Evolutionary conservation across 306 rosid genomes (phyloP), one percentile per base, ranked within the genome.

Genomic region (Benincasa hispida): DNA sequence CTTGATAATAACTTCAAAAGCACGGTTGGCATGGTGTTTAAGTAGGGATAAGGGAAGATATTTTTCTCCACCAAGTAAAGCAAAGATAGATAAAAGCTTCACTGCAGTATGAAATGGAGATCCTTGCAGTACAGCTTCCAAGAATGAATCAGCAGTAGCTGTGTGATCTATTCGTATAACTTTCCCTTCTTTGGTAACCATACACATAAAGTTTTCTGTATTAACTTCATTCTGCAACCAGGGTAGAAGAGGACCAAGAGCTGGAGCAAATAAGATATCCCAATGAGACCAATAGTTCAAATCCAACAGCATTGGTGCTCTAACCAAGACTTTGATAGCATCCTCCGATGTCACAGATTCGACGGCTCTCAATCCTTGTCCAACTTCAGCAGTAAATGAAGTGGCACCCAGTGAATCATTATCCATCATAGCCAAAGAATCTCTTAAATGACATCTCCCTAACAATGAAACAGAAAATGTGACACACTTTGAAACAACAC

Each of bases 251-350:
- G 96, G 91, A n/a, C 98, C 98, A 65, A 91, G 88, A 28, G 86
- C 81, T 51, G 97, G 98, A 42, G 97, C 91, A 85, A 91, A 93
- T 76, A 74, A 61, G 34, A 84, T 56, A 84, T 91, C 97, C 98
- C 98, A 93, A 83, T 91, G 98, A 62, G 97, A 87, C 98, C 98
- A 93, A 78, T 82, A 79, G 87, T 87, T 87, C 82, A 93, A 81
- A 83, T 91, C 96, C 24, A 87, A 85, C 90, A 93, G 76, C 94
- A 91, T 87, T 0, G 98, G 98, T 9, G 91, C 90, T 86, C 83
- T 87, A 12, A 83, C 89, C 65, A 93, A 82, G 73, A 86, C 84
- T 77, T 84, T 85, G 72, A 91, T 77, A 68, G 97, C 97, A 65
- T 87, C 89, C 86, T 79, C 88, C 45, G 85, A 56, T 60, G 90